Evolutionary conservation across 2,329 filamentous ascomycete species (phyloP).

Genomic region (Aspergillus aculeatinus): DNA sequence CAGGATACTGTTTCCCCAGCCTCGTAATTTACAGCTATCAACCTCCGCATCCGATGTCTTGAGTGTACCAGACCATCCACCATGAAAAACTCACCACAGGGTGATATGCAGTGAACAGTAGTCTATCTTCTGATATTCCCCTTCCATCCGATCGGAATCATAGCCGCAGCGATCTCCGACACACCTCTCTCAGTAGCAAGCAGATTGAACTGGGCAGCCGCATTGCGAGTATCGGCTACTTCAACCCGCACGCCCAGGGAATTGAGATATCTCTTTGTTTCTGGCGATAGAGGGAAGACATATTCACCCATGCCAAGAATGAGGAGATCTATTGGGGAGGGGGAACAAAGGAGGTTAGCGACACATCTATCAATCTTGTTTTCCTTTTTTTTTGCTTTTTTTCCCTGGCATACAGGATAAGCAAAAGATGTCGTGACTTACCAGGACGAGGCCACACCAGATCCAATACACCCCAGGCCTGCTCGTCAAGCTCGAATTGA

Average conservation of each 20-base stretch:
- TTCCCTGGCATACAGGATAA: neutral
- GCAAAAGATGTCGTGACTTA: slow-evolving; percentile 45
- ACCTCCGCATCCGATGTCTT: neutral
- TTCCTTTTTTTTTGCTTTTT: no score
- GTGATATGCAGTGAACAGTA: neutral
- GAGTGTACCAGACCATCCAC: neutral
- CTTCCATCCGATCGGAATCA: slow-evolving; percentile 83
- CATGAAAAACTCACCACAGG: neutral
- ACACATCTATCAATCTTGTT: neutral
- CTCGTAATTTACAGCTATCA: neutral
- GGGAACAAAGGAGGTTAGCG: neutral
- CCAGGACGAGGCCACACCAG: slow-evolving; percentile 86
- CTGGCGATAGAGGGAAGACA: slow-evolving; percentile 73
- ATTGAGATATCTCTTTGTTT: slow-evolving; percentile 70
- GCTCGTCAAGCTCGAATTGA: slow-evolving; percentile 72
- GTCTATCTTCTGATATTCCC: slow-evolving; percentile 31
- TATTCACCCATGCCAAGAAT: slow-evolving; percentile 81
- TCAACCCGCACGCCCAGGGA: slow-evolving; percentile 82
- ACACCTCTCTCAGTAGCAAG: slow-evolving; percentile 91
- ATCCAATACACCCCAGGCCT: slow-evolving; percentile 72
- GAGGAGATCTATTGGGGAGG: slow-evolving; percentile 40
- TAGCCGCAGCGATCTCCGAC: slow-evolving; percentile 77
- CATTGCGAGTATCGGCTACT: slow-evolving; percentile 87
- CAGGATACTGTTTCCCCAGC: no score
- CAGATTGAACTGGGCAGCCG: slow-evolving; percentile 90